Conservation (phyloP, 2,329 filamentous ascomycete species). For the Coccinonectria pachysandricola region DNA sequence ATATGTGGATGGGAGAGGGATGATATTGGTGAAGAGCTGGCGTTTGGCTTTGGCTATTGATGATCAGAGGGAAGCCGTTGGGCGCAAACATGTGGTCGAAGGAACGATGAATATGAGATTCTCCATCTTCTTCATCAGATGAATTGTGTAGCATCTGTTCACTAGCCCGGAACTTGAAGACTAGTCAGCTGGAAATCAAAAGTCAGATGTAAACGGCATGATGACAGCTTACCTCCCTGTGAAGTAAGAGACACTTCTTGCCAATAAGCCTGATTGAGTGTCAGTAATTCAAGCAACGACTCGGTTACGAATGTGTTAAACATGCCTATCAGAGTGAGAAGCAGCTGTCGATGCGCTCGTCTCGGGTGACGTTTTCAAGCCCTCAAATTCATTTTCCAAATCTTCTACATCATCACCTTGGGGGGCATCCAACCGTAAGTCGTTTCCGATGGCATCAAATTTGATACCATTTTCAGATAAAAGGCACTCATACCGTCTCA, state of each 20-base stretch:
- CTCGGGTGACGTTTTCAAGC: conserved; percentile 42
- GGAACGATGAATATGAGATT: conserved; percentile 44
- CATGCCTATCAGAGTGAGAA: conserved; percentile 20
- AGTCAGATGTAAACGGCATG: no score
- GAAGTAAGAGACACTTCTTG: conserved; percentile 37
- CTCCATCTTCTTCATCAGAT: conserved; percentile 49
- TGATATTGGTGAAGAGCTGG: conserved; percentile 37
- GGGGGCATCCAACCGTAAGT: conserved; percentile 22
- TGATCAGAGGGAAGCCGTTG: conserved; percentile 48
- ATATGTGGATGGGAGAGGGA: conserved; percentile 47
- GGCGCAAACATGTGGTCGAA: conserved; percentile 50
- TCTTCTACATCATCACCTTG: conserved; percentile 43
- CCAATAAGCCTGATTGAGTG: conserved; percentile 8
- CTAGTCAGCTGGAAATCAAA: conserved; percentile 3
- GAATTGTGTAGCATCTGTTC: conserved; percentile 41
- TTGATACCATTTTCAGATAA: conserved; percentile 54
- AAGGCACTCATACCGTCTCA: conserved; percentile 57
- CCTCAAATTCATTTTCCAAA: conserved; percentile 45
- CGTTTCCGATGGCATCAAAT: conserved; percentile 57
- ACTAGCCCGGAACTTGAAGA: conserved; percentile 36
- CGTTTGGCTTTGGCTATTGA: conserved; percentile 34
- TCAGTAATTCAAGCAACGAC: conserved; percentile 4
- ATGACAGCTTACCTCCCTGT: conserved; percentile 35
- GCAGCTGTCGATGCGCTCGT: conserved; percentile 27
- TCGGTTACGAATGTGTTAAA: background rate